Evolutionary conservation across 140 eudicot genomes (phyloP).

Genomic region (Erigeron philadelphicus): DNA sequence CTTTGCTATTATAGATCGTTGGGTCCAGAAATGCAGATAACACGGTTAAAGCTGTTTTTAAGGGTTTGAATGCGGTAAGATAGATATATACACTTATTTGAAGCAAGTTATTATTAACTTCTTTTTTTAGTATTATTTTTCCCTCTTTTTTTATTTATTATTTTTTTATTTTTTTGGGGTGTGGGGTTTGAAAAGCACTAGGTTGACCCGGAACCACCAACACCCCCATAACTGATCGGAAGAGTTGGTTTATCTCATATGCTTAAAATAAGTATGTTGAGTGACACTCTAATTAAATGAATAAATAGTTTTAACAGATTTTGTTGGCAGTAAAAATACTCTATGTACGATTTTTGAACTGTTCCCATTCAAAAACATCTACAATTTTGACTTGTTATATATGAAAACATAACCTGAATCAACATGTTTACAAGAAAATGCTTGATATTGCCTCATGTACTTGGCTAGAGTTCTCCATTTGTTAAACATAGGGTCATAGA

Average conservation of each 20-base stretch:
- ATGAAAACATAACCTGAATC: not conserved
- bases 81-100: not conserved
- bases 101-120: no score
- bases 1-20: constrained; percentile 45
- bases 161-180: no score
- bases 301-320: not conserved
- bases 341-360: not conserved
- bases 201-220: no score
- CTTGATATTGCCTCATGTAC: not conserved
- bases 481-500: not conserved
- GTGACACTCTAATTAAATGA: not conserved
- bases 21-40: constrained; percentile 92
- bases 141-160: no score
- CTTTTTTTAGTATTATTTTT: no score
- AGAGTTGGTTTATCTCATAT: not conserved
- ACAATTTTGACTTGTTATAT: not conserved
- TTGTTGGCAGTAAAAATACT: not conserved
- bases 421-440: not conserved
- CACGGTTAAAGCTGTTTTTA: constrained; percentile 84
- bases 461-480: not conserved
- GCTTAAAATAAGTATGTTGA: not conserved
- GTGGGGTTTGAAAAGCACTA: no score
- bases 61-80: constrained; percentile 84
- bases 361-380: not conserved
- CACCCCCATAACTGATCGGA: no score